Conservation (phyloP, 441 rosid species). For the Biscutella laevigata region DNA sequence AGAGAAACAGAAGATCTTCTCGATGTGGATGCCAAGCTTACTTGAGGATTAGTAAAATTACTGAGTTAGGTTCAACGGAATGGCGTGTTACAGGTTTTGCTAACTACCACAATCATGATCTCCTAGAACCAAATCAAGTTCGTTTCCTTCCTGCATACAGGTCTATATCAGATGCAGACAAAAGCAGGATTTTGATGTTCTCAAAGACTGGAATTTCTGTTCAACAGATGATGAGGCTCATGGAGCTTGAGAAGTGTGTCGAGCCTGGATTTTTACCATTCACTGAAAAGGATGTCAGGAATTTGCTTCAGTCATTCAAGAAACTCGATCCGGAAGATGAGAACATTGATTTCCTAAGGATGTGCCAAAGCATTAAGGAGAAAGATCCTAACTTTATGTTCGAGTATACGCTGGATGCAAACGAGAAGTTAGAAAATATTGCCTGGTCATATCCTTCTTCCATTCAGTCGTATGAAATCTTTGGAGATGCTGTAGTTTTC, state of each 20-base stretch:
- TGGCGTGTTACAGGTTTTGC: constrained; percentile 94
- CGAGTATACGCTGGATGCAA: constrained; percentile 61
- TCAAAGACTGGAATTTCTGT: constrained; percentile 91
- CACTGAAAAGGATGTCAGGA: constrained; percentile 94
- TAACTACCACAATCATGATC: constrained; percentile 88
- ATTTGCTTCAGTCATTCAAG: constrained; percentile 82
- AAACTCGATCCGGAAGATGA: constrained; percentile 83
- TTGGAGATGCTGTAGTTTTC: constrained; percentile 92
- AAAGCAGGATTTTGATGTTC: constrained; percentile 86
- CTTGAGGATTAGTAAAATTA: constrained; percentile 69
- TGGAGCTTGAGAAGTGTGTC: constrained; percentile 95
- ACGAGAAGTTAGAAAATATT: constrained; percentile 69
- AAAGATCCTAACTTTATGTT: constrained; percentile 83
- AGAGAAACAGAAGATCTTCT: constrained; percentile 81
- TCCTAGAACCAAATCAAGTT: constrained; percentile 81
- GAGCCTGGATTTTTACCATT: constrained; percentile 93
- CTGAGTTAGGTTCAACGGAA: constrained; percentile 64
- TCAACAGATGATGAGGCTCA: constrained; percentile 95
- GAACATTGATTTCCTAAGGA: constrained; percentile 72
- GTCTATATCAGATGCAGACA: constrained; percentile 87
- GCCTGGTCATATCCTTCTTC: constrained; percentile 97
- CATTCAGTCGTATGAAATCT: constrained; percentile 68
- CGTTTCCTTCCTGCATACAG: constrained; percentile 95
- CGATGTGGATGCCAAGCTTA: constrained; percentile 94
- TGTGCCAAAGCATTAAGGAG: constrained; percentile 86